Conservation (phyloP, 2,329 filamentous ascomycete species). For the Penicillium sp. region DNA sequence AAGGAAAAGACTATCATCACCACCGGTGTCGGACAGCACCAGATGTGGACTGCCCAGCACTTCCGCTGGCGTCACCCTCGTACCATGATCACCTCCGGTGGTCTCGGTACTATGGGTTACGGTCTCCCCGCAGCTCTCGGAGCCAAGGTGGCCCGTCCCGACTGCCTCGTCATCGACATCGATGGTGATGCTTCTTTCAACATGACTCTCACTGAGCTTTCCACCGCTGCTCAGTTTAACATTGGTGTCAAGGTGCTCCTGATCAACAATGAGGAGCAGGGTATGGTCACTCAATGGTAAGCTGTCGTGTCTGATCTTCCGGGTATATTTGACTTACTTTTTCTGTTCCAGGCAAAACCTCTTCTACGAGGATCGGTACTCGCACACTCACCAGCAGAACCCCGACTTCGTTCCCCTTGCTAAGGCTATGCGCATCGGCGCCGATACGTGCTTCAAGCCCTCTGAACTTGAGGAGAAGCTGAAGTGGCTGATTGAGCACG, state of each 20-base stretch:
- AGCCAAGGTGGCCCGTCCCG: slow-evolving; percentile 79
- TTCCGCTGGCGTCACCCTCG: slow-evolving; percentile 91
- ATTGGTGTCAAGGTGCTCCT: slow-evolving; percentile 95
- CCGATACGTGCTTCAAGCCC: slow-evolving; percentile 67
- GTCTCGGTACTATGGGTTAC: slow-evolving; percentile 93
- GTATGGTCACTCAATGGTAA: slow-evolving; percentile 91
- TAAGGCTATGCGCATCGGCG: slow-evolving; percentile 85
- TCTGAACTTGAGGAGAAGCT: slow-evolving; percentile 74
- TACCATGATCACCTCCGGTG: slow-evolving; percentile 94
- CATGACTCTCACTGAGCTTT: slow-evolving; percentile 96
- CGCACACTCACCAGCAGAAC: slow-evolving; percentile 91
- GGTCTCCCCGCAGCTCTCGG: slow-evolving; percentile 93
- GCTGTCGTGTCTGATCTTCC: background rate
- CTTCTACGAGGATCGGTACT: slow-evolving; percentile 90
- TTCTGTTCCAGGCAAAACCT: slow-evolving; percentile 66
- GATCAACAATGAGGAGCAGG: slow-evolving; percentile 95
- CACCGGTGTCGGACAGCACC: slow-evolving; percentile 94
- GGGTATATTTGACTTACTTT: background rate
- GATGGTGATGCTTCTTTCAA: slow-evolving; percentile 98
- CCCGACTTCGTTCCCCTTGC: slow-evolving; percentile 94
- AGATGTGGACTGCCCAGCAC: slow-evolving; percentile 98
- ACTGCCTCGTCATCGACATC: slow-evolving; percentile 88
- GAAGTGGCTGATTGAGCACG: slow-evolving; percentile 82
- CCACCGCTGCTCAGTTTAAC: slow-evolving; percentile 90
- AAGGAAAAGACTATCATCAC: slow-evolving; percentile 85